These are phyloP conservation scores for Rhododendron kiyosumense DNA, from an alignment of 148 eudicot species.

Conservation along the genomic window DNA sequence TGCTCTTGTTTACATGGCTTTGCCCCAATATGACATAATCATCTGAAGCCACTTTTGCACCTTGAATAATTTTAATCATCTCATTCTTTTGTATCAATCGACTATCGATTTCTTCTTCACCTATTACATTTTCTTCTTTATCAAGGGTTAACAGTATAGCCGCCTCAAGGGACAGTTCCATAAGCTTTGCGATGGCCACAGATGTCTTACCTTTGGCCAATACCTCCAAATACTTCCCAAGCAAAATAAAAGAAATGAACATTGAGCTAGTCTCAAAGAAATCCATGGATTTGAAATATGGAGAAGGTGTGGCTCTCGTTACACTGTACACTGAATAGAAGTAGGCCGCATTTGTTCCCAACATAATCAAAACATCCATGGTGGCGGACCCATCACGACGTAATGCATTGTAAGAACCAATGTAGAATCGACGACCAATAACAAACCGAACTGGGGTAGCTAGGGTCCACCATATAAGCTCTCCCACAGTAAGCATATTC, in stretches of 20 bases:
- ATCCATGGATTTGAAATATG: constrained; percentile 55
- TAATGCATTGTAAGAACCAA: constrained; percentile 76
- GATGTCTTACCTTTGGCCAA: constrained; percentile 95
- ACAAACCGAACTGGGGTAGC: constrained; percentile 94
- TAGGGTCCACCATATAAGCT: constrained; percentile 68
- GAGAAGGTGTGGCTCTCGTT: constrained; percentile 69
- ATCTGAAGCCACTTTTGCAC: constrained; percentile 87
- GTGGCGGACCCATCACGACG: constrained; percentile 80
- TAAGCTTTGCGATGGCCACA: constrained; percentile 90
- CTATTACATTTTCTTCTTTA: constrained; percentile 44
- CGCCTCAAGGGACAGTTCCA: constrained; percentile 85
- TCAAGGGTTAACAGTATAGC: constrained; percentile 61
- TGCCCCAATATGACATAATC: constrained; percentile 84
- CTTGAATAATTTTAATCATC: constrained; percentile 75
- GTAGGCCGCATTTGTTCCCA: constrained; percentile 95
- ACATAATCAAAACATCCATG: constrained; percentile 92
- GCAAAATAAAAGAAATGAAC: constrained; percentile 87
- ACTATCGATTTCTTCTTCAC: constrained; percentile 68
- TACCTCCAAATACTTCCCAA: constrained; percentile 92
- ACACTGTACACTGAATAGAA: constrained; percentile 82
- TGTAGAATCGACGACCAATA: constrained; percentile 71
- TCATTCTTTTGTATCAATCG: constrained; percentile 79
- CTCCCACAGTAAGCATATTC: constrained; percentile 71
- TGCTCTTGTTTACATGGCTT: constrained; percentile 89
- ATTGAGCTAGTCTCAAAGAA: constrained; percentile 94